Evolutionary conservation across 257 asterid genomes (phyloP).

Genomic region (Scutellaria baicalensis): DNA sequence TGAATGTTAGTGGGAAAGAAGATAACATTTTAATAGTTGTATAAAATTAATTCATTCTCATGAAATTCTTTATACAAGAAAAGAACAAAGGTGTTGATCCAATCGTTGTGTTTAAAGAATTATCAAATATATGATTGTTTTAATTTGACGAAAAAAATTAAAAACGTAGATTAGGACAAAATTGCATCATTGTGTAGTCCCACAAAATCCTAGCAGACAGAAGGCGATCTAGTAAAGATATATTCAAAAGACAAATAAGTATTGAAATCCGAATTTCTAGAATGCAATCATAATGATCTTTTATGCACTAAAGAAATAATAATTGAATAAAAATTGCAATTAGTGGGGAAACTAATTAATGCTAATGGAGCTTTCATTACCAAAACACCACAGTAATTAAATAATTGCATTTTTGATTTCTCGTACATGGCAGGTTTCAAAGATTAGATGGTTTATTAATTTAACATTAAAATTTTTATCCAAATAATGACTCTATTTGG

Average conservation of each 20-base stretch:
- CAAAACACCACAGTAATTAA: conserved; percentile 6
- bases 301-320: neutral
- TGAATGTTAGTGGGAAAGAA: neutral
- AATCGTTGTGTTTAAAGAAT: neutral
- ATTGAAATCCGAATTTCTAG: conserved; percentile 22
- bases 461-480: too few species aligned
- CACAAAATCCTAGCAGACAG: conserved; percentile 56
- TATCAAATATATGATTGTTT: neutral
- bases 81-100: conserved; percentile 4
- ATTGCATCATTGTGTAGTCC: conserved; percentile 42
- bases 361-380: conserved; percentile 19
- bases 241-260: conserved; percentile 37
- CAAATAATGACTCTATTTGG: too few species aligned
- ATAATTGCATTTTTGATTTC: conserved; percentile 16
- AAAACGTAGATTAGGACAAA: conserved; percentile 41
- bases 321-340: neutral
- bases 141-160: neutral
- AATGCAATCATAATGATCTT: conserved; percentile 23
- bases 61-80: neutral
- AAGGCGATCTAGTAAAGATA: conserved; percentile 50
- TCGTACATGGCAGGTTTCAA: conserved; percentile 29
- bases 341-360: conserved; percentile 22
- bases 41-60: neutral
- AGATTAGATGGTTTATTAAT: conserved; percentile 15
- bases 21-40: neutral